Conservation (phyloP, 306 rosid genomes). For the Quercus parvula region DNA sequence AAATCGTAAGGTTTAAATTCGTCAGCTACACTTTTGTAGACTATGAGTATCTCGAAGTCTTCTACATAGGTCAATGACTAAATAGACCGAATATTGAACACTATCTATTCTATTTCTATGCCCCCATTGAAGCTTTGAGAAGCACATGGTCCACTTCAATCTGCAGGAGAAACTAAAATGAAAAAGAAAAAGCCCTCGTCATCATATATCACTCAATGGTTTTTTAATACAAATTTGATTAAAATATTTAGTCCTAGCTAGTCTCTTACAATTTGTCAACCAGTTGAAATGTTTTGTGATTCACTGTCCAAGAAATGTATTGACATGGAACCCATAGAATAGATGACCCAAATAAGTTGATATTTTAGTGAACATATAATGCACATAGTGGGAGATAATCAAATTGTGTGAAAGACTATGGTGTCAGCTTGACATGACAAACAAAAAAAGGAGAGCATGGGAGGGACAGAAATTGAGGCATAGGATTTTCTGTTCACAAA, state of each 20-base stretch:
- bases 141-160: too few relatives aligned
- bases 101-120: too few relatives aligned
- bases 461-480: background rate
- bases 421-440: conserved; percentile 12
- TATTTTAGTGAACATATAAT: background rate
- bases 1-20: background rate
- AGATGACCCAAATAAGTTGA: background rate
- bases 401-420: conserved; percentile 1
- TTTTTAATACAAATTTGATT: background rate
- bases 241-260: background rate
- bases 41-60: background rate
- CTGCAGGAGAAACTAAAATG: too few relatives aligned
- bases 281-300: background rate
- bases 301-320: background rate
- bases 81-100: background rate
- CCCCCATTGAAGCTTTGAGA: too few relatives aligned
- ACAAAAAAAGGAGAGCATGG: background rate
- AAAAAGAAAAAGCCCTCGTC: background rate
- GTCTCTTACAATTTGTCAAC: background rate
- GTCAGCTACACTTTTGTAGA: background rate
- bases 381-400: background rate
- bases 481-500: background rate
- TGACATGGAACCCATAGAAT: too few relatives aligned
- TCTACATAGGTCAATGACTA: background rate
- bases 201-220: background rate